Evolutionary conservation across 768 basidiomycete species (phyloP), one percentile per base, ranked within the genome.

Genomic region (Lactarius evosmus): DNA sequence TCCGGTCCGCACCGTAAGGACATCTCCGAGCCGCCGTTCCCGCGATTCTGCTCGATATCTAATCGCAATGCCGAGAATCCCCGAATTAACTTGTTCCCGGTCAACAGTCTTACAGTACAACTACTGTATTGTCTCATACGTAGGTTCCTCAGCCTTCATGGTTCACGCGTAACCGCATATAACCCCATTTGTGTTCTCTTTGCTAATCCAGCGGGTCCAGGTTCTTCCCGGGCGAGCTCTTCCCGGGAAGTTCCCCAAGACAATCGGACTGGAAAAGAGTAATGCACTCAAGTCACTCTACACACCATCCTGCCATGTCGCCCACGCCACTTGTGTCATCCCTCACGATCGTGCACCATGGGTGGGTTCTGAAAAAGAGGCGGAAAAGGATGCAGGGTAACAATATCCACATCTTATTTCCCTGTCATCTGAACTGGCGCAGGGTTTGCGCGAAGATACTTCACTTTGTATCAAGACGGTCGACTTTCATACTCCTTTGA

Each of bases 331-430:
- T 27, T n/a, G 44, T 38, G 19, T 38, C 57, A 33, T 25, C 50
- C 30, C 59, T 32, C 6, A 51, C 69, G 33, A 71, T 85, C 56
- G 66, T 88, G 4, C 79, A 76, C 56, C 81, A 89, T 69, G 91
- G 91, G 76, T 93, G 90, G 90, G 76, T 93, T 6, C 79, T 93
- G 65, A 93, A 93, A 78, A 94, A 94, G 76, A 79, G 91, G 69
- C 79, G 91, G 67, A 92, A 91, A 80, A 91, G 84, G 77, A 87
- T 93, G 88, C 92, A 93, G 78, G 91, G 91, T 86, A 69, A 50
- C 55, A n/a, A 22, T 32, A 34, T 40, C 36, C n/a, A 33, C 29
- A n/a, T 29, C 34, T 49, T 58, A 38, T 25, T 49, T 44, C 27
- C 17, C n/a, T 9, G 46, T 19, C 33, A 29, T 58, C 38, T 64